Base-by-base conservation (phyloP, 1,284 basidiomycete genomes). In the Leccinum pachyderme region DNA sequence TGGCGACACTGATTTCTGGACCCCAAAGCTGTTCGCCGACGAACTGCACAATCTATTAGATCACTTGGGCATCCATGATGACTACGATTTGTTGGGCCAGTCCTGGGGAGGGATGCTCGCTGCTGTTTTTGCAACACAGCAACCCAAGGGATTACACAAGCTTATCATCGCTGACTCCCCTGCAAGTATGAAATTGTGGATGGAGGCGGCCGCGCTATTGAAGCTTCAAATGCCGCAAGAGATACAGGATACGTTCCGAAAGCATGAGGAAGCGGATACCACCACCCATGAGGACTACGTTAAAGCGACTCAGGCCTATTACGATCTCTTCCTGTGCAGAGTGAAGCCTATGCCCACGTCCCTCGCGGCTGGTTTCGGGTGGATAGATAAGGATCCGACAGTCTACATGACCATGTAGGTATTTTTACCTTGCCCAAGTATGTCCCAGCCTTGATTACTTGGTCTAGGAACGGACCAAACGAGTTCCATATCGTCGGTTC, bases 81-180 rank as follows among this genome's bases (percentile, higher is more conserved):
- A 70, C 29, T 81, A 72, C 52, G 66, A 73, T 49, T 33, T 82
- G 3, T 52, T 76, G 0, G 81, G 80, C 2, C 77, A 82, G 37
- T 80, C 78, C 8, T 81, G 80, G 80, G 79, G 79, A 18, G 78
- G 77, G 2, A 79, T 80, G 73, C 71, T 82, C 3, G 77, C 62
- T 11, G 61, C 74, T 2, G 62, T 63, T 7, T 74, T 75, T 50
- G 77, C 74, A 12, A 63, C 63, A 4, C 66, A 62, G 27, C 71
- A 73, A 15, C 79, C 78, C 0, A 59, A 56, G 8, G 80, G 79
- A 2, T 58, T 81, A 31, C 70, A 71, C 55, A 72, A 71, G 29
- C 68, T 81, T 24, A 59, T 82, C 22, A 55, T 81, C 22, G 59
- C 72, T 3, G 63, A 73, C 46, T 66, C 75, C 0, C 76, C 75